These are phyloP conservation scores for Epipyxis sp. DNA, from an alignment of 108 stramenopile species.

Conservation along the genomic window DNA sequence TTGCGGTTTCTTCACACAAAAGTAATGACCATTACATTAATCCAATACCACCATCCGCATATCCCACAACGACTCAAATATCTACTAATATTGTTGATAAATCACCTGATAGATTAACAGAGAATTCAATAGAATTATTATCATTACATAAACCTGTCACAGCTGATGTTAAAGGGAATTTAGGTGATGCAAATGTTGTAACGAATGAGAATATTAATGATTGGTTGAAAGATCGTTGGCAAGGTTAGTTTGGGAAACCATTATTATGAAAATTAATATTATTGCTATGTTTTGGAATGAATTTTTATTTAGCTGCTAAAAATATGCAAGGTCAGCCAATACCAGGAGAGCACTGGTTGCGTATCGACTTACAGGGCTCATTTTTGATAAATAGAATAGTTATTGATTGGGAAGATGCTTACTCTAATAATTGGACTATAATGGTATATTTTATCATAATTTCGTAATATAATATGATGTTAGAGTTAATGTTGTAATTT, in stretches of 20 bases:
- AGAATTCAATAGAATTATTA: no score
- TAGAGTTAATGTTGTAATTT: no score
- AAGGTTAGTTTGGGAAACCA: not conserved
- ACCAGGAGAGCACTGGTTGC: not conserved
- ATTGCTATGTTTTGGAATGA: not conserved
- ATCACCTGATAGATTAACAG: no score
- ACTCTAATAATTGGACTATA: not conserved
- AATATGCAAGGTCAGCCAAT: slow-evolving; percentile 6
- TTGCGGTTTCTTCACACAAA: no score
- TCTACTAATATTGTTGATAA: no score
- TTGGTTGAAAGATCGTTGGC: slow-evolving; percentile 13
- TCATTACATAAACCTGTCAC: not conserved
- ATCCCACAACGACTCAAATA: no score
- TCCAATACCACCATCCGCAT: no score
- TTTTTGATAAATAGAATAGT: not conserved
- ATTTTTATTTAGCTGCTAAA: not conserved
- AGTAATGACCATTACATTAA: no score
- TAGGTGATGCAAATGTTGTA: not conserved
- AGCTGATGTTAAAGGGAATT: not conserved
- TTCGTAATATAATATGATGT: not conserved
- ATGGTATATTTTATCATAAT: not conserved
- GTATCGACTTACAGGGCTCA: not conserved
- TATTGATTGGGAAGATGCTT: slow-evolving; percentile 1
- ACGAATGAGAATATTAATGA: not conserved
- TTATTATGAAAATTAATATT: no score